These are phyloP conservation scores for Lecanosticta acicola DNA, from an alignment of 2,329 filamentous ascomycete genomes.

Conservation along the genomic window DNA sequence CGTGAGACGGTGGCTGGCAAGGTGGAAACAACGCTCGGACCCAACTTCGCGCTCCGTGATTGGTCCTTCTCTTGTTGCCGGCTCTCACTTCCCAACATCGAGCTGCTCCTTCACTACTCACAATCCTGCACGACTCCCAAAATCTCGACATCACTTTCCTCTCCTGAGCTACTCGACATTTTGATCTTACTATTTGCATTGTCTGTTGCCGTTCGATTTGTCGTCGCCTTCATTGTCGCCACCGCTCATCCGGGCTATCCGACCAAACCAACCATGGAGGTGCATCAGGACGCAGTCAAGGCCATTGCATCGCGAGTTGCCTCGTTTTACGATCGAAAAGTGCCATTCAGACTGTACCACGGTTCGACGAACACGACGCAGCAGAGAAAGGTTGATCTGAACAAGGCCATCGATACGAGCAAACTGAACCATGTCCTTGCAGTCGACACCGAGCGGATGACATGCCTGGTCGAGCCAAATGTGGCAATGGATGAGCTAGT, in stretches of 20 bases:
- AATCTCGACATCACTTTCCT: no score
- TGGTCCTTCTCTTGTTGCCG: no score
- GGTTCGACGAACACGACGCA: constrained; percentile 51
- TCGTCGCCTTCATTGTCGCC: neutral
- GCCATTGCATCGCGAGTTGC: constrained; percentile 10
- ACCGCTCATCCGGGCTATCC: neutral
- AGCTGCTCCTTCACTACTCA: no score
- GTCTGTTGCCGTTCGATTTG: no score
- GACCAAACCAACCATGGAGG: constrained; percentile 8
- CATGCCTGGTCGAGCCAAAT: constrained; percentile 59
- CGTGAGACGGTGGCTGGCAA: no score
- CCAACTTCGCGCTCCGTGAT: no score
- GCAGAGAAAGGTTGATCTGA: constrained; percentile 32
- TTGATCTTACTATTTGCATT: no score
- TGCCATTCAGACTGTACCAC: constrained; percentile 53
- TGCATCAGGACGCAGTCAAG: constrained; percentile 11
- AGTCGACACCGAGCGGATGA: constrained; percentile 39
- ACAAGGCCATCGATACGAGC: constrained; percentile 44
- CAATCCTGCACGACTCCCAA: no score
- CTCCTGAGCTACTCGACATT: no score
- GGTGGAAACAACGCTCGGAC: no score
- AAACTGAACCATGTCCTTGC: constrained; percentile 43
- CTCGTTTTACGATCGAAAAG: constrained; percentile 42
- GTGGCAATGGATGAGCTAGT: constrained; percentile 63
- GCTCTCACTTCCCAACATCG: no score